Percentiles rank a stretch among this genome's conserved stretches.
Evolutionary conservation across 805 yeast genomes (phyloP).

Genomic region (Candida silvatica): DNA sequence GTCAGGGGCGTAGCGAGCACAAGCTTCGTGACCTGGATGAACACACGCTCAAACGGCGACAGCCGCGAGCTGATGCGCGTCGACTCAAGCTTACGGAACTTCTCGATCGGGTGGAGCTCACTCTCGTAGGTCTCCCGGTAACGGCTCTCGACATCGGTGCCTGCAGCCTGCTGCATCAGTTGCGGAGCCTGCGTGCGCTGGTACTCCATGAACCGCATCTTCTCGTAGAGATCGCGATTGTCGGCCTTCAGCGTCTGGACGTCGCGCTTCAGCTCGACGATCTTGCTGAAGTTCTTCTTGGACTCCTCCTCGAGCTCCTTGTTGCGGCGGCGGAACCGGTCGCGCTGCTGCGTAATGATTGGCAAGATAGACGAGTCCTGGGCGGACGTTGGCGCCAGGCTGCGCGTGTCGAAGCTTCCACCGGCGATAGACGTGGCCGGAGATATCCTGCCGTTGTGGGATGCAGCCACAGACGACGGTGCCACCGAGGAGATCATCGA

Average conservation of each 20-base stretch:
- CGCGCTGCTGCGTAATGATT: constrained; percentile 90
- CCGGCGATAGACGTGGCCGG: constrained; percentile 48
- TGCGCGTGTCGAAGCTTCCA: neutral
- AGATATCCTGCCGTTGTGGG: constrained; percentile 27
- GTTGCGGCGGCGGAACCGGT: constrained; percentile 78
- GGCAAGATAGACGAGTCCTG: constrained; percentile 56
- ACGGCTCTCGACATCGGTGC: constrained; percentile 39
- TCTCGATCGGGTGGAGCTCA: constrained; percentile 75
- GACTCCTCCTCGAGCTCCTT: constrained; percentile 78
- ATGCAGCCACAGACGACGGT: constrained; percentile 10
- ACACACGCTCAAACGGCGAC: constrained; percentile 73
- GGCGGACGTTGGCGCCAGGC: neutral
- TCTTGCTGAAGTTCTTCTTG: constrained; percentile 43
- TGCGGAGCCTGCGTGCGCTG: constrained; percentile 21
- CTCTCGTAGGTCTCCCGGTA: constrained; percentile 65
- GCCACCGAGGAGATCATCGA: constrained; percentile 58
- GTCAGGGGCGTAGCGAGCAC: constrained; percentile 69
- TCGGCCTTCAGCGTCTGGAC: constrained; percentile 58
- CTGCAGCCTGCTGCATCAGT: constrained; percentile 8
- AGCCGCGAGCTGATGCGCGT: constrained; percentile 65
- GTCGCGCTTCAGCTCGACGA: constrained; percentile 58
- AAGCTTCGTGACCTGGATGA: constrained; percentile 61
- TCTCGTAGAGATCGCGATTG: constrained; percentile 72
- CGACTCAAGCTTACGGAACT: constrained; percentile 68
- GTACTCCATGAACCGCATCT: constrained; percentile 58